Evolutionary conservation across 2,329 filamentous ascomycete species (phyloP).

Genomic region (Zymoseptoria brevis): DNA sequence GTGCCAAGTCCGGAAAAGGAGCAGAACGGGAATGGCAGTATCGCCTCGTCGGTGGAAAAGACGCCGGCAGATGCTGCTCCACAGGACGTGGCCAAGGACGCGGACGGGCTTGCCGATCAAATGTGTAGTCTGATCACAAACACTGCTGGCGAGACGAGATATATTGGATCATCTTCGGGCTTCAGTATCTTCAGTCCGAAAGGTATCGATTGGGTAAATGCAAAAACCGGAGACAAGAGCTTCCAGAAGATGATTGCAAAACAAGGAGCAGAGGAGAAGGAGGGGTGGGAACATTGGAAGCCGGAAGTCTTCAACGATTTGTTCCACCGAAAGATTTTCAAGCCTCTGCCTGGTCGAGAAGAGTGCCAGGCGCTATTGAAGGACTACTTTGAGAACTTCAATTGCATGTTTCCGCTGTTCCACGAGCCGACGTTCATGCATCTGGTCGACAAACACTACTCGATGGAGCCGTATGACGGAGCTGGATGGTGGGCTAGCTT

Average conservation of each 20-base stretch:
- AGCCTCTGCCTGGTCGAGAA: constrained; percentile 72
- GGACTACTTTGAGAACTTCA: constrained; percentile 98
- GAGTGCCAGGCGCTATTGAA: constrained; percentile 81
- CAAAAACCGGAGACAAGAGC: constrained; percentile 90
- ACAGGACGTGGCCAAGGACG: constrained; percentile 5
- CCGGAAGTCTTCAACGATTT: constrained; percentile 94
- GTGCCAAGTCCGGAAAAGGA: constrained; percentile 2
- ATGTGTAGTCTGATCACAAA: constrained; percentile 98
- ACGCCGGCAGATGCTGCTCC: constrained; percentile 7
- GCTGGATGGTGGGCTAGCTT: constrained; percentile 98
- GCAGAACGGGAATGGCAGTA: not conserved
- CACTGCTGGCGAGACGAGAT: constrained; percentile 86
- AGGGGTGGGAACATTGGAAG: constrained; percentile 97
- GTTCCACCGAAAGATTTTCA: constrained; percentile 77
- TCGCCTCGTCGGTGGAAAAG: not conserved
- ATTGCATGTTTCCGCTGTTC: constrained; percentile 96
- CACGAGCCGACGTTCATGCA: constrained; percentile 99
- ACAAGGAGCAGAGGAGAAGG: constrained; percentile 75
- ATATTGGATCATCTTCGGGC: constrained; percentile 92
- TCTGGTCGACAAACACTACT: constrained; percentile 88
- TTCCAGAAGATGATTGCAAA: constrained; percentile 94
- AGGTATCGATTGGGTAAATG: constrained; percentile 96
- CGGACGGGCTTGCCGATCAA: constrained; percentile 86
- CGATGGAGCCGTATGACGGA: constrained; percentile 81
- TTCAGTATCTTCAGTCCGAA: constrained; percentile 99